phyloP scores from a whole-genome alignment of 108 stramenopile genomes.

The Skeletonema marinoi region DNA sequence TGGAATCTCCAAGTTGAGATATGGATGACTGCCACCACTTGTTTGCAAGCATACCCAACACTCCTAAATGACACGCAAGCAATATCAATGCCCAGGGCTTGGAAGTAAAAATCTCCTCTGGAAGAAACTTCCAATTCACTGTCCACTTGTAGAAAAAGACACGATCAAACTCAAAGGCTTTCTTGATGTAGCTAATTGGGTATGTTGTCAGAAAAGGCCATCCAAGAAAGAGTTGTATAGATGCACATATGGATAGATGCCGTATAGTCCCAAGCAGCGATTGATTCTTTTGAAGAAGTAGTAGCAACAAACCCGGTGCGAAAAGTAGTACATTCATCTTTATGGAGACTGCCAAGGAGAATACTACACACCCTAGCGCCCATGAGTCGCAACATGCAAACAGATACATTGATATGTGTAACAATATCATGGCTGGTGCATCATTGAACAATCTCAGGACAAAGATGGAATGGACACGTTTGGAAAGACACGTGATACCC shows the following conservation, averaged over 20 bases:
- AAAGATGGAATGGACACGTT: slow-evolving; percentile 96
- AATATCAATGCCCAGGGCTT: slow-evolving; percentile 71
- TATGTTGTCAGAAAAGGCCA: slow-evolving; percentile 89
- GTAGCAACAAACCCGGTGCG: slow-evolving; percentile 90
- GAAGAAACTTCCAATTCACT: slow-evolving; percentile 96
- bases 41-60: slow-evolving; percentile 56
- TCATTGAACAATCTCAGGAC: slow-evolving; percentile 98
- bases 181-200: slow-evolving; percentile 89
- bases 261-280: slow-evolving; percentile 43
- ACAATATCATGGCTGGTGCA: slow-evolving; percentile 87
- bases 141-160: slow-evolving; percentile 98
- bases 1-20: slow-evolving; percentile 17
- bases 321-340: slow-evolving; percentile 98
- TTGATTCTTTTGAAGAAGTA: slow-evolving; percentile 75
- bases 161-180: slow-evolving; percentile 96
- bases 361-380: slow-evolving; percentile 85
- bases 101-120: slow-evolving; percentile 84
- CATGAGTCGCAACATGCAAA: slow-evolving; percentile 78
- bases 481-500: slow-evolving; percentile 77
- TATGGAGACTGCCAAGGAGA: slow-evolving; percentile 91
- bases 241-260: slow-evolving; percentile 68
- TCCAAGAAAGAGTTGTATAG: slow-evolving; percentile 86
- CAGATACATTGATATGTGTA: slow-evolving; percentile 74
- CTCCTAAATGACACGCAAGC: slow-evolving; percentile 59
- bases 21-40: slow-evolving; percentile 61